Conservation (phyloP, 805 yeast genomes). For the Saccharomycopsis microspora region DNA sequence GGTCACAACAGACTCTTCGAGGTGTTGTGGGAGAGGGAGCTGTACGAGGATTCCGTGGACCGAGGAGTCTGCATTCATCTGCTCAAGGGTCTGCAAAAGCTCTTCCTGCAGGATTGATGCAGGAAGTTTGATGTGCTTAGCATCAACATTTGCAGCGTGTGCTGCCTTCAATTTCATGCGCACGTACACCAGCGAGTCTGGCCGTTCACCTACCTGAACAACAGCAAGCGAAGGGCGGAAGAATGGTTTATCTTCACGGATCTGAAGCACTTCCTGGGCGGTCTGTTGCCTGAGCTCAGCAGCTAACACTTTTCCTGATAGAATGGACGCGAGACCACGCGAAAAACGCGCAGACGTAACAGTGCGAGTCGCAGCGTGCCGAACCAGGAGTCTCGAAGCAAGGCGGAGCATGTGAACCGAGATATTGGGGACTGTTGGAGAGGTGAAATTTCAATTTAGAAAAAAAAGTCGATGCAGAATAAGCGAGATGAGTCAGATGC, state of each 20-base stretch:
- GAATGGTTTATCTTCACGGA: slow-evolving; percentile 31
- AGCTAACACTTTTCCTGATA: slow-evolving; percentile 27
- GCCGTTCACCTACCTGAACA: slow-evolving; percentile 82
- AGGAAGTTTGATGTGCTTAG: slow-evolving; percentile 53
- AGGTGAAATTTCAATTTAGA: too few species aligned
- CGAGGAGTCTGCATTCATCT: slow-evolving; percentile 58
- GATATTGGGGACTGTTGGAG: too few species aligned
- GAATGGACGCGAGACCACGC: slow-evolving; percentile 4
- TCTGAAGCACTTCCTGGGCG: slow-evolving; percentile 30
- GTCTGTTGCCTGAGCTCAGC: slow-evolving; percentile 22
- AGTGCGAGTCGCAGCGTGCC: too few species aligned
- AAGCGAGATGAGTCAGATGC: too few species aligned
- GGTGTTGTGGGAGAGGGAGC: slow-evolving; percentile 74
- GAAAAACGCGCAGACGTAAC: too few species aligned
- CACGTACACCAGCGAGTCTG: slow-evolving; percentile 87
- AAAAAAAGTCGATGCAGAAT: too few species aligned
- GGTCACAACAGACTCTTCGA: slow-evolving; percentile 72
- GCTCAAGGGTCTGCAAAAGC: slow-evolving; percentile 45
- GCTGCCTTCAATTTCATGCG: slow-evolving; percentile 89
- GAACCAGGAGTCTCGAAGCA: too few species aligned
- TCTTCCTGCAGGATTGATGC: slow-evolving; percentile 51
- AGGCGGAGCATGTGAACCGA: too few species aligned
- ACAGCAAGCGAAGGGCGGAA: slow-evolving; percentile 74
- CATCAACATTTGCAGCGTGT: slow-evolving; percentile 63
- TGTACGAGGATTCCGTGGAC: slow-evolving; percentile 87